Evolutionary conservation across 306 rosid species (phyloP).

Genomic region (Cucurbita moschata): DNA sequence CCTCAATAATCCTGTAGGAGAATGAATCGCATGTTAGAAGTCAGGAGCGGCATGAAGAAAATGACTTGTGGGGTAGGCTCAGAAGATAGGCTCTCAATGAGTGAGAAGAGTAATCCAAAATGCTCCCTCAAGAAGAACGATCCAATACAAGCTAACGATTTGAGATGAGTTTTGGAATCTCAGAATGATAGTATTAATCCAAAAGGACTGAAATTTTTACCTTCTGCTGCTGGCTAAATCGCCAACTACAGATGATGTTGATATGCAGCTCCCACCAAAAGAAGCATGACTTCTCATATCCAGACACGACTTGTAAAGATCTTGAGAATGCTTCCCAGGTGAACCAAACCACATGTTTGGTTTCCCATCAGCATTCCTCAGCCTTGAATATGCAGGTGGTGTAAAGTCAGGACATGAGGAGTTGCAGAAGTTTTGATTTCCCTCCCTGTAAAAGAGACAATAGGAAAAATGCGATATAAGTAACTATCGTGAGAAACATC

Average conservation of each 20-base stretch:
- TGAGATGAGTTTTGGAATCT: background rate
- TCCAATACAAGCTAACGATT: background rate
- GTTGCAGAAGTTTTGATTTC: constrained; percentile 23
- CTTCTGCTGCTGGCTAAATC: constrained; percentile 17
- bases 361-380: constrained; percentile 19
- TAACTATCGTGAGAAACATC: constrained; percentile 3
- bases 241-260: constrained; percentile 7
- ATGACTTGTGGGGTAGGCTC: background rate
- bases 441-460: constrained; percentile 25
- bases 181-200: background rate
- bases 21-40: background rate
- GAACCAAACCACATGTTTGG: constrained; percentile 12
- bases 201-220: constrained; percentile 2
- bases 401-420: constrained; percentile 21
- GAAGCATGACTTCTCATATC: constrained; percentile 14
- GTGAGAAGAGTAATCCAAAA: background rate
- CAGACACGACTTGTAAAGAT: constrained; percentile 20
- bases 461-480: background rate
- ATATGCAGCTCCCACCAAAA: constrained; percentile 11
- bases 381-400: constrained; percentile 21
- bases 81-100: background rate
- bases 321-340: constrained; percentile 15
- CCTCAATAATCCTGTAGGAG: background rate
- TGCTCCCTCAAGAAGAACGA: background rate
- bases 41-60: background rate